Evolutionary conservation across 805 yeast species (phyloP).

Genomic region (Barnettozyma siamensis): DNA sequence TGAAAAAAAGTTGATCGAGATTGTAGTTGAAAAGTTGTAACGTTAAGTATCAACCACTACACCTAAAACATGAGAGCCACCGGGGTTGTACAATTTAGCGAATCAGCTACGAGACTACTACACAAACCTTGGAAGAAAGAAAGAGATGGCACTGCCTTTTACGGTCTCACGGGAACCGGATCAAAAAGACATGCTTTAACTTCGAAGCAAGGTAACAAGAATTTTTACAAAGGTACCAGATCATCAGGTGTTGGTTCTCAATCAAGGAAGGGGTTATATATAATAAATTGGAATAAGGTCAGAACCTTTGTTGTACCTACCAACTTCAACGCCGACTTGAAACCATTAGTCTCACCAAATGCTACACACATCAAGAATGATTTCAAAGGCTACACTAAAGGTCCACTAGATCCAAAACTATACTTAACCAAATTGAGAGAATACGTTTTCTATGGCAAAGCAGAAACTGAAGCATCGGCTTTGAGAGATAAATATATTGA

Average conservation of each 20-base stretch:
- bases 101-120: slow-evolving; percentile 41
- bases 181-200: slow-evolving; percentile 79
- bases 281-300: slow-evolving; percentile 77
- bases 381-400: slow-evolving; percentile 63
- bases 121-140: slow-evolving; percentile 87
- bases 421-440: slow-evolving; percentile 69
- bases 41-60: not conserved
- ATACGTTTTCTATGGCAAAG: slow-evolving; percentile 67
- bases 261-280: slow-evolving; percentile 68
- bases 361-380: slow-evolving; percentile 65
- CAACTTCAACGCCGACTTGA: slow-evolving; percentile 40
- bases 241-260: slow-evolving; percentile 88
- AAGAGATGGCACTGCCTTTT: slow-evolving; percentile 77
- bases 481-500: slow-evolving; percentile 22
- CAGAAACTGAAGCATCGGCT: slow-evolving; percentile 32
- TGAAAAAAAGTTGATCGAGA: too few relatives aligned
- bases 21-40: not conserved
- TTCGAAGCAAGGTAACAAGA: slow-evolving; percentile 91
- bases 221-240: slow-evolving; percentile 93
- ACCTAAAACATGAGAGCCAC: slow-evolving; percentile 42
- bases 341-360: slow-evolving; percentile 73
- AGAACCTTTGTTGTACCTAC: slow-evolving; percentile 85
- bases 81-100: slow-evolving; percentile 39
- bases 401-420: slow-evolving; percentile 67
- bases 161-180: slow-evolving; percentile 74